Evolutionary conservation across 2,329 filamentous ascomycete genomes (phyloP).

Genomic region (Apiospora rasikravindrae): DNA sequence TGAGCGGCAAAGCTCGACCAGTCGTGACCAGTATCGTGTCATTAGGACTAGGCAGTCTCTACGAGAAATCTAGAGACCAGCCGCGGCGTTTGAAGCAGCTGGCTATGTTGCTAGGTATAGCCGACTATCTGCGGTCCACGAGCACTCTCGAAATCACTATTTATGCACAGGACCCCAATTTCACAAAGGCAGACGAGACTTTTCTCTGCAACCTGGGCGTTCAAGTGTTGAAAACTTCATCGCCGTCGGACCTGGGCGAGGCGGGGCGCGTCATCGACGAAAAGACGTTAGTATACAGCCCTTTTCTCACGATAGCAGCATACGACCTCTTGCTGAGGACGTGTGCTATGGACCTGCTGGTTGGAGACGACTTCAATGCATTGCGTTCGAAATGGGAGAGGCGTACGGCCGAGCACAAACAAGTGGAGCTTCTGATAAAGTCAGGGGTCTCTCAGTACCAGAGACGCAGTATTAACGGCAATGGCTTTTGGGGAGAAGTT

Average conservation of each 20-base stretch:
- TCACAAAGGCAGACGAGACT: conserved; percentile 35
- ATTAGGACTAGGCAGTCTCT: conserved; percentile 26
- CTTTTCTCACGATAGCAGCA: conserved; percentile 32
- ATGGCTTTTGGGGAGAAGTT: conserved; percentile 33
- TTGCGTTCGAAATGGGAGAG: conserved; percentile 37
- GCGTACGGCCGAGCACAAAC: conserved; percentile 31
- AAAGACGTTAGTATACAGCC: conserved; percentile 35
- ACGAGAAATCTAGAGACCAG: conserved; percentile 30
- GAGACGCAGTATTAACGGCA: conserved; percentile 30
- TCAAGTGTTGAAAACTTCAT: conserved; percentile 33
- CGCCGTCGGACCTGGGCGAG: conserved; percentile 34
- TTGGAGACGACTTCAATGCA: conserved; percentile 37
- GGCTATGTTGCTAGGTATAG: conserved; percentile 33
- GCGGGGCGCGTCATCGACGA: conserved; percentile 30
- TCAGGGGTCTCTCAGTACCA: conserved; percentile 22
- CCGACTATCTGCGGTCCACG: conserved; percentile 22
- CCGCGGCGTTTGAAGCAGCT: conserved; percentile 36
- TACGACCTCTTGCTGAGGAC: conserved; percentile 25
- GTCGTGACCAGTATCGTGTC: conserved; percentile 25
- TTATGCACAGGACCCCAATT: conserved; percentile 39
- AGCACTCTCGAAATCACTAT: conserved; percentile 25
- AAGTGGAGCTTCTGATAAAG: conserved; percentile 30
- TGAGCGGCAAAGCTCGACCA: conserved; percentile 23
- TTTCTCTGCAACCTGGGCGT: conserved; percentile 32
- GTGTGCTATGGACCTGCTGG: conserved; percentile 23